Evolutionary conservation across 1,139 yeast genomes (phyloP), one percentile per base, ranked within the genome.

Genomic region (Candida sanyaensis): DNA sequence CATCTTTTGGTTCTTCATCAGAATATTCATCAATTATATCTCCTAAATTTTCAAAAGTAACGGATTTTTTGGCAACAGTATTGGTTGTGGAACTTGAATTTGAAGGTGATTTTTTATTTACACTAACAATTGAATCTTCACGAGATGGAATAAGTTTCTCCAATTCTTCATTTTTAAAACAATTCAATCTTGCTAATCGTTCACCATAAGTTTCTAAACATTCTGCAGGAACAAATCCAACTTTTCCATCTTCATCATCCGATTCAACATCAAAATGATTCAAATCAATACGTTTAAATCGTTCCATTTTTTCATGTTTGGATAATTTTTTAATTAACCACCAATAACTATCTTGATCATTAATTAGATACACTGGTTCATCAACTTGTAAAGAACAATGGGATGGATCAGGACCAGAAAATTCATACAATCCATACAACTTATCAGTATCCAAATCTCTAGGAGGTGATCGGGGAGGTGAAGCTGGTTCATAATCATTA

Each of bases 171-270:
- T 93, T 93, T 56, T 91, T 86, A 79, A 92, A 90, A 66, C 97
- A 90, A 65, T 93, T 93, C 41, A 91, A 74, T 48, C 99, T 75
- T 0, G 99, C 99, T 47, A 95, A 71, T 49, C 99, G 75, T 65
- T 93, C 99, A 41, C 85, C 88, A 51, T 89, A 91, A 0, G 97
- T 89, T 66, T 93, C 99, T 41, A 93, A 73, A 54, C 96, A 86
- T 65, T 93, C 99, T 1, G 98, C 98, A 1, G 99, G 99, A 1
- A 96, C 95, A 69, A 92, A 95, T 3, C 98, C 99, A 46, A 91
- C 79, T 59, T 81, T 82, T 1, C 78, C 66, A 58, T 80, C 83
- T 63, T 86, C 90, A n/a, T 65, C 73, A 44, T 70, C 76, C 11
- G 65, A 53, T 9, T 48, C 43, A 3, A 60, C 50, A n/a, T 62